Evolutionary conservation across 176 grass and related monocot genomes (phyloP).

Genomic region (Carex pumila): DNA sequence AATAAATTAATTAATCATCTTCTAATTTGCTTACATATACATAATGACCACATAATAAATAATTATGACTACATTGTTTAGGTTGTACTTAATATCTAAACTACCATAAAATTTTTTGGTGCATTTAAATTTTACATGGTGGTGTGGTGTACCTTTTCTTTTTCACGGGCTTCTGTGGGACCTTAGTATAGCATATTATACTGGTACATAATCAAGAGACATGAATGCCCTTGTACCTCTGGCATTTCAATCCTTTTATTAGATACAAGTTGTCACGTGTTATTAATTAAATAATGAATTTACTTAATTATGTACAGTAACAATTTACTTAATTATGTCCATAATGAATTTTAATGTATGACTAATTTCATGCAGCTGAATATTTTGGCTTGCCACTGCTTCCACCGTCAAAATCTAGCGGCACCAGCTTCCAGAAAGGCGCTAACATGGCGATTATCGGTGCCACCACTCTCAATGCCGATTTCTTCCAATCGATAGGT

Average conservation of each 20-base stretch:
- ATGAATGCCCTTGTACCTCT: conserved; percentile 9
- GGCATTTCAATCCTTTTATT: background rate
- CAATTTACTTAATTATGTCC: background rate
- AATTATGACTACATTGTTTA: background rate
- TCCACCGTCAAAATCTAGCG: conserved; percentile 48
- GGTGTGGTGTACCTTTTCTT: background rate
- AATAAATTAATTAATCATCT: background rate
- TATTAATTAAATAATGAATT: too few species aligned
- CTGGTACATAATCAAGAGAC: background rate
- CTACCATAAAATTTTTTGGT: background rate
- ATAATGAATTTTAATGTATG: background rate
- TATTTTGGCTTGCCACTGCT: conserved; percentile 59
- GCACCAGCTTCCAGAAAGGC: conserved; percentile 45
- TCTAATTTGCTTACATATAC: background rate
- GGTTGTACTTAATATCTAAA: background rate
- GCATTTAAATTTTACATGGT: background rate
- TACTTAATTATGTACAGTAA: background rate
- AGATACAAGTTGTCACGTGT: background rate
- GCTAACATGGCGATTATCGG: conserved; percentile 90
- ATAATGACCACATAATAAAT: background rate
- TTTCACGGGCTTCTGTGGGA: conserved; percentile 13
- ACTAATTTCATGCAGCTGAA: conserved; percentile 31
- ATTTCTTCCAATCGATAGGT: conserved; percentile 59
- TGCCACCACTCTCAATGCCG: conserved; percentile 48
- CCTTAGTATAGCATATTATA: background rate